Percentiles rank a stretch among this genome's conserved stretches.
phyloP scores from a whole-genome alignment of 192 early-diverging fungal species.

The Gigaspora rosea region DNA sequence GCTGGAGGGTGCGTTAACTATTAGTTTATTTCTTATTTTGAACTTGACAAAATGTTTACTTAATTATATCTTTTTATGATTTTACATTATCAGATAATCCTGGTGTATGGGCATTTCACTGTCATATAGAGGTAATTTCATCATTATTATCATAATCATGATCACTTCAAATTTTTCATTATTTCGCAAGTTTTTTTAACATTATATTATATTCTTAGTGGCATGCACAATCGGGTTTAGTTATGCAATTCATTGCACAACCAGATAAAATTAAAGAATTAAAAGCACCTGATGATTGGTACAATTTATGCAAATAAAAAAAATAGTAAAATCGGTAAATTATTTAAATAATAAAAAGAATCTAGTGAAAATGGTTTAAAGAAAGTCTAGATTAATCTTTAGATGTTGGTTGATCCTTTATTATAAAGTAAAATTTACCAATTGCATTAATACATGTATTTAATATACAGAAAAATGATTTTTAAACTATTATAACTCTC shows the following conservation, averaged over 20 bases:
- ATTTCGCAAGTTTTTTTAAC: background rate
- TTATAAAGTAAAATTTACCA: too few species aligned
- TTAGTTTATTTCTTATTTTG: too few species aligned
- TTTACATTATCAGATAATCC: constrained; percentile 42
- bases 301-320: too few species aligned
- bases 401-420: too few species aligned
- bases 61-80: background rate
- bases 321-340: too few species aligned
- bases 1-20: constrained; percentile 10
- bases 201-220: constrained; percentile 36
- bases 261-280: constrained; percentile 41
- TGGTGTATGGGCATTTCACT: constrained; percentile 48
- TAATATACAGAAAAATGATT: too few species aligned
- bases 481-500: too few species aligned
- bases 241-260: constrained; percentile 42
- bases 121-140: constrained; percentile 39
- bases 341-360: too few species aligned
- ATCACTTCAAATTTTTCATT: background rate
- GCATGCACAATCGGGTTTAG: constrained; percentile 51
- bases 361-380: too few species aligned
- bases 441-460: too few species aligned
- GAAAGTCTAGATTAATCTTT: too few species aligned
- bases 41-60: background rate
- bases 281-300: constrained; percentile 26
- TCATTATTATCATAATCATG: background rate